A percentile compares a stretch with the other conserved stretches of the same genome.
These are phyloP conservation scores for Plantago elongata DNA, from an alignment of 257 asterid species.

Conservation along the genomic window DNA sequence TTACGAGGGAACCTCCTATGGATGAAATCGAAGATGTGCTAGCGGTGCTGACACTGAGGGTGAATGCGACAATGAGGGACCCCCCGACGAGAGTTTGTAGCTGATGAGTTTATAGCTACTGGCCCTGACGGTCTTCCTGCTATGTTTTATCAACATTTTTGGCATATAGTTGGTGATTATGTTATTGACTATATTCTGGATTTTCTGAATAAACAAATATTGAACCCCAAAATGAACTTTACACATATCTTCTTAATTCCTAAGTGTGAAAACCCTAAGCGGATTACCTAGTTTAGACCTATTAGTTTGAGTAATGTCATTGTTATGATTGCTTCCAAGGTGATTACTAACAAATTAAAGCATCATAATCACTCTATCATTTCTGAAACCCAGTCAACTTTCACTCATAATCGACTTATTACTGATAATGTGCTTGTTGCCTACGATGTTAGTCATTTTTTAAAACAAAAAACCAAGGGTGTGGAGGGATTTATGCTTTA, in stretches of 20 bases:
- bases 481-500: not conserved
- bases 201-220: not conserved
- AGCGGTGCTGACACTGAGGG: not conserved
- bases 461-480: not conserved
- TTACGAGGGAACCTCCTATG: not conserved
- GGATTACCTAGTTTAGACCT: not conserved
- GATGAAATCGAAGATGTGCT: not conserved
- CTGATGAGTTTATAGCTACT: not conserved
- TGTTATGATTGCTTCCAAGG: not conserved
- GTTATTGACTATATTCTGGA: no score
- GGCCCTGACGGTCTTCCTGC: not conserved
- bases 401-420: no score
- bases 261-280: not conserved
- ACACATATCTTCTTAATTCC: not conserved
- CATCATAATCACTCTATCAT: no score
- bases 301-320: no score
- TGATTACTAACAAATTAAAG: not conserved
- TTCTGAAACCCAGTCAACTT: no score
- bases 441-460: not conserved
- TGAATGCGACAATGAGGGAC: not conserved
- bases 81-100: not conserved
- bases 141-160: no score
- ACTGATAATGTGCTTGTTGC: not conserved
- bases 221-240: not conserved
- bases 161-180: not conserved